Base-by-base conservation (phyloP, 768 basidiomycete genomes). In the Lactifluus volemus region DNA sequence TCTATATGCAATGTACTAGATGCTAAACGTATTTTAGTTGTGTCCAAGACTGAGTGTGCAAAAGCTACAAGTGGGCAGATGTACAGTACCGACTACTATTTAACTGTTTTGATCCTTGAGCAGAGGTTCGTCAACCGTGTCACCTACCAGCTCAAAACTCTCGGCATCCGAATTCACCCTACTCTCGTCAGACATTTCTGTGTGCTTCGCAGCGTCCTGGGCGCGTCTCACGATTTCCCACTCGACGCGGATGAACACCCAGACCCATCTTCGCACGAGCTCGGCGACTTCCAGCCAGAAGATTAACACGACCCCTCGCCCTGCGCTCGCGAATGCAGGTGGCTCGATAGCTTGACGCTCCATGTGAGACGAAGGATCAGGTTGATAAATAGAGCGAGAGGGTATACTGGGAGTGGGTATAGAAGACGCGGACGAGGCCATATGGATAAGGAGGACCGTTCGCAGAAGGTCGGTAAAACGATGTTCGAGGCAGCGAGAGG, bases 201-300 rank as follows among this genome's bases (percentile, higher is more conserved):
- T 11, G 17, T 15, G 32, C 47, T 41, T 53, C 32, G 12, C 49
- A 30, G 47, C 30, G 21, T 64, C 63, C 29, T 58, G 39, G n/a
- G 52, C 53, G 19, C 63, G 53, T 57, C 12, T 57, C 49, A 64
- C 49, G 19, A 86, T 80, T 74, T 98, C 96, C 97, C 96, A 99
- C 74, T 99, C 97, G 45, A 98, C 84, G 41, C 97, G 84, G 64
- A 98, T 73, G 73, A 97, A 42, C 3, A 42, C 41, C 41, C 41
- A 42, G 5, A 42, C 41, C 41, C 97, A 99, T 67, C 97, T 75
- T 64, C 97, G 79, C 39, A 92, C 70, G 34, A 99, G 74, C 74
- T 98, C 97, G 36, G 94, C 84, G 47, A 89, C 79, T 73, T 99
- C 94, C 55, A 98, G 81, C 79, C 87, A 83, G 74, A 98, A 97